A percentile compares a stretch with the other conserved stretches of the same genome.
phyloP scores from a whole-genome alignment of 768 basidiomycete genomes.

The Pleurotus cornucopiae region DNA sequence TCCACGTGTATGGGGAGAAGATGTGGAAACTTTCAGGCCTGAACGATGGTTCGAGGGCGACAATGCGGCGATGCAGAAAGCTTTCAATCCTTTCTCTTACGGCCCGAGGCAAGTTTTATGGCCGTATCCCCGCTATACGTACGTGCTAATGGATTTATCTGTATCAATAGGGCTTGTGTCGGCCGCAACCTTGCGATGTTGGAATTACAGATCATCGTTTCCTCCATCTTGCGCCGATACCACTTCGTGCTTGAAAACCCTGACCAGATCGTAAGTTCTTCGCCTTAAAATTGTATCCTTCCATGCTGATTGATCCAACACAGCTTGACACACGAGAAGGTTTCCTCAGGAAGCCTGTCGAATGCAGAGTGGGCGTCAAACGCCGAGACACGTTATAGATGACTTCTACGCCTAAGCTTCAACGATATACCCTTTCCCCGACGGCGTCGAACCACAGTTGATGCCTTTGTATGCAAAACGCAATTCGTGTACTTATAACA shows the following conservation, averaged over 20 bases:
- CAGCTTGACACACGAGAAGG: conserved; percentile 79
- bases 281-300: conserved; percentile 7
- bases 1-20: conserved; percentile 68
- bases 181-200: conserved; percentile 79
- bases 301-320: conserved; percentile 10
- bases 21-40: conserved; percentile 69
- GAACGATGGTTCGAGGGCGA: conserved; percentile 84
- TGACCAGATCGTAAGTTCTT: conserved; percentile 44
- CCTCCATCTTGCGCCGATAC: conserved; percentile 76
- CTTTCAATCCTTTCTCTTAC: conserved; percentile 83
- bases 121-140: not conserved
- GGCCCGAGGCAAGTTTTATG: conserved; percentile 62
- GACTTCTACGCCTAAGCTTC: too few relatives aligned
- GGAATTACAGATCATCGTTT: conserved; percentile 76
- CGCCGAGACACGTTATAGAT: conserved; percentile 37
- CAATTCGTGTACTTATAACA: not conserved
- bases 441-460: too few relatives aligned
- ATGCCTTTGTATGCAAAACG: too few relatives aligned
- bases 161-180: conserved; percentile 62
- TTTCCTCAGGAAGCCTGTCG: conserved; percentile 80
- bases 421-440: too few relatives aligned
- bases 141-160: conserved; percentile 2
- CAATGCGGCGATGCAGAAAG: conserved; percentile 53
- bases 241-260: conserved; percentile 65
- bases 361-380: conserved; percentile 69